phyloP scores from a whole-genome alignment of 768 basidiomycete species.

The Lactarius psammicola region DNA sequence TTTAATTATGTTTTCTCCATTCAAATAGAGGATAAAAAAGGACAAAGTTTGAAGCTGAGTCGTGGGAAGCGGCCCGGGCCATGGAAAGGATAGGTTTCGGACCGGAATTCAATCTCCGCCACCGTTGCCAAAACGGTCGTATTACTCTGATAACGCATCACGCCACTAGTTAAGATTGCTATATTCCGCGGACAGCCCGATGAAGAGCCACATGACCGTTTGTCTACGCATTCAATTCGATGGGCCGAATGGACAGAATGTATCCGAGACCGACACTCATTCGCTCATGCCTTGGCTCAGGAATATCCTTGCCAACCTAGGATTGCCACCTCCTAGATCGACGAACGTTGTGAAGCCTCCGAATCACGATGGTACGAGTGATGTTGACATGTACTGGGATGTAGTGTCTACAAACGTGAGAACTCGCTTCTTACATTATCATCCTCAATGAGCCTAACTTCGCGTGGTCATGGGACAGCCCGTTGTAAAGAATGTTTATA shows the following conservation, averaged over 20 bases:
- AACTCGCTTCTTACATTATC: not conserved
- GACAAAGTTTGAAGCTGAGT: too few species aligned
- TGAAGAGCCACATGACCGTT: not conserved
- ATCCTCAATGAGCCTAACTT: not conserved
- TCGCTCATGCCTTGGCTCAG: slow-evolving; percentile 20
- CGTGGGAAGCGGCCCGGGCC: too few species aligned
- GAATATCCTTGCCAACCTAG: not conserved
- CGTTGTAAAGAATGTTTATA: not conserved
- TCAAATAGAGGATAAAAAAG: too few species aligned
- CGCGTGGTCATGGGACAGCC: not conserved
- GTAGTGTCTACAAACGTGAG: not conserved
- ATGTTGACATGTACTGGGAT: slow-evolving; percentile 23
- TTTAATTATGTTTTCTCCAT: too few species aligned
- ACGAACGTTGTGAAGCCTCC: slow-evolving; percentile 12
- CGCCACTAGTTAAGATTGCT: not conserved
- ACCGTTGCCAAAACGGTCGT: too few species aligned
- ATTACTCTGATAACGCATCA: not conserved
- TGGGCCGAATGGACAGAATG: not conserved
- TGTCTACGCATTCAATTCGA: slow-evolving; percentile 19
- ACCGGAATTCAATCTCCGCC: too few species aligned
- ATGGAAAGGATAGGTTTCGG: not conserved
- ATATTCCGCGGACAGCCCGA: not conserved
- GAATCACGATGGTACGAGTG: not conserved
- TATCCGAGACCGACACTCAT: not conserved
- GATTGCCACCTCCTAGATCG: slow-evolving; percentile 16